Evolutionary conservation across 2,329 filamentous ascomycete genomes (phyloP).

Genomic region (Phyllosticta ampelicida): DNA sequence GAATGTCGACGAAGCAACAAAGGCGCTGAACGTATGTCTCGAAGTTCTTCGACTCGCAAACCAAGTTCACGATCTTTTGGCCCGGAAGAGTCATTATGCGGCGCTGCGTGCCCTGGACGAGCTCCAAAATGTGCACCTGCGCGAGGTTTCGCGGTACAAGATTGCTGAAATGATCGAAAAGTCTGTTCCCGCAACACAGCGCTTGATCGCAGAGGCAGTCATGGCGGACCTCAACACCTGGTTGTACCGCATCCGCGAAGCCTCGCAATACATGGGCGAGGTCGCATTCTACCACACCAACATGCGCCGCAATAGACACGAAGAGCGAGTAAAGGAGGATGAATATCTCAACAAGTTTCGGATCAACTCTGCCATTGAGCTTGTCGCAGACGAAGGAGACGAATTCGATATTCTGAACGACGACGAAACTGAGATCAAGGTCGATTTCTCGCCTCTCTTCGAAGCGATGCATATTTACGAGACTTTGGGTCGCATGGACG

Average conservation of each 20-base stretch:
- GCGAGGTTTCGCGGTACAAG: slow-evolving; percentile 88
- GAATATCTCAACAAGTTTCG: slow-evolving; percentile 72
- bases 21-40: slow-evolving; percentile 80
- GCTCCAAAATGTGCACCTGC: slow-evolving; percentile 89
- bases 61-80: slow-evolving; percentile 81
- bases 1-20: slow-evolving; percentile 87
- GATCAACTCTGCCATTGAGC: slow-evolving; percentile 88
- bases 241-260: slow-evolving; percentile 90
- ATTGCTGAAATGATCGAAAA: slow-evolving; percentile 93
- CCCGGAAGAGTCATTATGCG: slow-evolving; percentile 90
- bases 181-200: slow-evolving; percentile 85
- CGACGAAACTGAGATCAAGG: slow-evolving; percentile 67
- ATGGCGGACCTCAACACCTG: slow-evolving; percentile 96
- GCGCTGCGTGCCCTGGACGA: slow-evolving; percentile 91
- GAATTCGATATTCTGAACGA: slow-evolving; percentile 95
- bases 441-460: slow-evolving; percentile 89
- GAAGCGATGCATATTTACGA: slow-evolving; percentile 96
- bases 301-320: slow-evolving; percentile 69
- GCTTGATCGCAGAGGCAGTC: slow-evolving; percentile 87
- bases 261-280: slow-evolving; percentile 89
- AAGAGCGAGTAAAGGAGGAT: slow-evolving; percentile 68
- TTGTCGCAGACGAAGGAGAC: slow-evolving; percentile 89
- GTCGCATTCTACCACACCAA: slow-evolving; percentile 96
- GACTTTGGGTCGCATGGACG: slow-evolving; percentile 82
- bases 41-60: slow-evolving; percentile 90